A percentile compares a stretch with the other conserved stretches of the same genome.
phyloP scores from a whole-genome alignment of 129 eudicot genomes.

The Chrysanthemum lavandulifolium region DNA sequence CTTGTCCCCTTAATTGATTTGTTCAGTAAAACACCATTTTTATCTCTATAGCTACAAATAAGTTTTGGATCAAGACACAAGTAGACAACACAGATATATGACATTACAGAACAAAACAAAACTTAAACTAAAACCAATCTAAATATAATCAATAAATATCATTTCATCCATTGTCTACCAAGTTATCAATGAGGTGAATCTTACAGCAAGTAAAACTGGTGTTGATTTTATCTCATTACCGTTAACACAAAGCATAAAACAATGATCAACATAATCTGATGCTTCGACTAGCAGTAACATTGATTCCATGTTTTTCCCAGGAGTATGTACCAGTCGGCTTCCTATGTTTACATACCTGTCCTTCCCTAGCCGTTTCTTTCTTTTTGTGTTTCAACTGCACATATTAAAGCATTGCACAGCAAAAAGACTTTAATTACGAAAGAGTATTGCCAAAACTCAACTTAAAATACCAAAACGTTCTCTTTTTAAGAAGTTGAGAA shows the following conservation, averaged over 20 bases:
- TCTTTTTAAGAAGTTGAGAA: not conserved
- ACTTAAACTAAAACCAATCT: too few relatives aligned
- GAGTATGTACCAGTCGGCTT: constrained; percentile 58
- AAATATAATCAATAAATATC: not conserved
- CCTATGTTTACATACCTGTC: constrained; percentile 61
- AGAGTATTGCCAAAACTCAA: not conserved
- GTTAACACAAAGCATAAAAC: not conserved
- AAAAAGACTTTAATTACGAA: not conserved
- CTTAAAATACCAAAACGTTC: not conserved
- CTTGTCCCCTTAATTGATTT: too few relatives aligned
- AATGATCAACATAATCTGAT: constrained; percentile 46
- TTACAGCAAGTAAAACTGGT: not conserved
- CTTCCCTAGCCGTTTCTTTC: constrained; percentile 52
- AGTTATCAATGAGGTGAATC: not conserved
- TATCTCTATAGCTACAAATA: too few relatives aligned
- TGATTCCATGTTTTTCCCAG: constrained; percentile 84
- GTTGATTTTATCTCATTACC: not conserved
- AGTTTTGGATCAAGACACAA: too few relatives aligned
- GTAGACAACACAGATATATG: too few relatives aligned
- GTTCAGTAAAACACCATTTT: too few relatives aligned
- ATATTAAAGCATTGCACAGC: not conserved
- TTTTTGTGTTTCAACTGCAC: constrained; percentile 66
- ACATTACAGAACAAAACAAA: too few relatives aligned
- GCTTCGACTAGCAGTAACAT: constrained; percentile 52
- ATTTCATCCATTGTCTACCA: not conserved